phyloP scores from a whole-genome alignment of 176 grass and related monocot species.

The Avena sativa region DNA sequence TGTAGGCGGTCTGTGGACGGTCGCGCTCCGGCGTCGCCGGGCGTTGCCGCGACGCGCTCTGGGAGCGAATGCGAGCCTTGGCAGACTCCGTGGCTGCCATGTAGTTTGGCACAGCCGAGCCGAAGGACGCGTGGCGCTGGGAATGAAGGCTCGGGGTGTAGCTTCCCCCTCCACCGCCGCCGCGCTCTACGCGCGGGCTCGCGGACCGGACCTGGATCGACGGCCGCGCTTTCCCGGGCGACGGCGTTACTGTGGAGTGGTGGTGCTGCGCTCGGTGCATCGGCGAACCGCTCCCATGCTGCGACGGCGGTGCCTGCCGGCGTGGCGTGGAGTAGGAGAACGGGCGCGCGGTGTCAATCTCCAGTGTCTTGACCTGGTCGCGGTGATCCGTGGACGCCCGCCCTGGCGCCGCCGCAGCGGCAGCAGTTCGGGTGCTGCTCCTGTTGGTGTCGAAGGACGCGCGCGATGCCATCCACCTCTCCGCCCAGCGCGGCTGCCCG shows the following conservation, averaged over 20 bases:
- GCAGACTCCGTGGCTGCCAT: constrained; percentile 97
- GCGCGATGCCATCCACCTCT: constrained; percentile 89
- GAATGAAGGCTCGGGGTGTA: constrained; percentile 63
- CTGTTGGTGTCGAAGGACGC: constrained; percentile 78
- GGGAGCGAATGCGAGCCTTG: constrained; percentile 75
- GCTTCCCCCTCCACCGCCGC: constrained; percentile 20
- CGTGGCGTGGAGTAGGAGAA: constrained; percentile 75
- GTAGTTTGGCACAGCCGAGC: constrained; percentile 73
- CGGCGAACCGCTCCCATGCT: constrained; percentile 40
- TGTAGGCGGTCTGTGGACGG: neutral
- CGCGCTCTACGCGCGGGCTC: constrained; percentile 71
- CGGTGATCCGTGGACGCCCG: constrained; percentile 73
- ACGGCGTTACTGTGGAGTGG: constrained; percentile 69
- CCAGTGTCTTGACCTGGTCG: constrained; percentile 80
- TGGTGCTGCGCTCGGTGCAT: constrained; percentile 63
- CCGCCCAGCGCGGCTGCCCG: constrained; percentile 67
- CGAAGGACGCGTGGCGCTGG: constrained; percentile 30
- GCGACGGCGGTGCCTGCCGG: constrained; percentile 41
- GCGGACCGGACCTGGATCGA: constrained; percentile 76
- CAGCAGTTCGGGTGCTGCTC: constrained; percentile 46
- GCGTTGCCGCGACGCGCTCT: constrained; percentile 82
- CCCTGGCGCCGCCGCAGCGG: constrained; percentile 15
- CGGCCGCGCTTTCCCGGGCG: constrained; percentile 67
- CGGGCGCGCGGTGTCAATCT: constrained; percentile 80
- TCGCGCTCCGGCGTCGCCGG: constrained; percentile 78